Base-by-base conservation (phyloP, 2,329 filamentous ascomycete species). In the Biscogniauxia mediterranea region DNA sequence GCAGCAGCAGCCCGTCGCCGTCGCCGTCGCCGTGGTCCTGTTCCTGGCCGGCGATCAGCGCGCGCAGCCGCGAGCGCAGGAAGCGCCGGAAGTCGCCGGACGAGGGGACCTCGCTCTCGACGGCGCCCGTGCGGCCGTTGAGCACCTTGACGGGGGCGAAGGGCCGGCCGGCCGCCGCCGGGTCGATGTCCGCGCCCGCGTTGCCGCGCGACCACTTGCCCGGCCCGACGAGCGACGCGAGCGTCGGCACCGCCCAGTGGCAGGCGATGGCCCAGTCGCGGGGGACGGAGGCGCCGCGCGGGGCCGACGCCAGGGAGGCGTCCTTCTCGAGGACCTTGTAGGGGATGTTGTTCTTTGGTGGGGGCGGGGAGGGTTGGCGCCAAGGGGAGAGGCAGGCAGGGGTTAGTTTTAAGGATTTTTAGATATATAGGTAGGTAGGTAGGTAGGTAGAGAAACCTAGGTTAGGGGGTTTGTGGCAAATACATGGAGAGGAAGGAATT, bases 41-140 rank as follows among this genome's bases (percentile, higher is more conserved):
- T 1, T 46, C 32, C 32, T 38, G 3, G 38, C 38, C 38, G 1
- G 71, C 69, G 21, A 76, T 65, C 5, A 78, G 61, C 5, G 69
- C 63, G 4, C 78, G 75, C 32, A 80, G 66, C 56, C 76, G 75
- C 15, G 75, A 70, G 28, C 75, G 71, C 51, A 70, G 58, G 49
- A 70, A 55, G 1, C 69, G 69, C 55, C 62, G 63, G 19, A 69
- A 54, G 52, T 64, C 38, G 38, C 15, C 61, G 8, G 60, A 53
- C 51, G 65, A 55, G 15, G 62, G 64, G 26, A 68, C 38, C 9
- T 55, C 46, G 20, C 51, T 46, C 4, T 68, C 32, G 5, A 62
- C 26, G 51, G 66, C 67, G 26, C 69, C 69, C 28, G 69, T 70
- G 26, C 57, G 52, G 20, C 68, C 69, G 64, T 70, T 66, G 46